Conservation (phyloP, 2,329 filamentous ascomycete species). For the Penicillium decumbens region DNA sequence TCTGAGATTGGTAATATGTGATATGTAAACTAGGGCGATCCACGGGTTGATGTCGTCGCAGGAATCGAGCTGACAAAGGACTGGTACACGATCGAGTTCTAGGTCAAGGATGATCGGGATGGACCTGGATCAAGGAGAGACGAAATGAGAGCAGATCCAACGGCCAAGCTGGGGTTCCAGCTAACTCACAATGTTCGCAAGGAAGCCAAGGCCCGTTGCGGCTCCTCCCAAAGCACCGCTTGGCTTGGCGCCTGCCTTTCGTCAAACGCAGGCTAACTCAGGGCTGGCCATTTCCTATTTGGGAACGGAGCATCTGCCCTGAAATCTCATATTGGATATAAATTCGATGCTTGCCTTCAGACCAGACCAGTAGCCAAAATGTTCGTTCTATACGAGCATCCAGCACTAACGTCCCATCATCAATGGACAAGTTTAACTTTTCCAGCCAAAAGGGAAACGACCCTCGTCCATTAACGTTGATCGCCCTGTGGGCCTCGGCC, state of each 20-base stretch:
- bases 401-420: not conserved
- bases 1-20: not conserved
- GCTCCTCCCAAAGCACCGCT: not conserved
- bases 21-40: not conserved
- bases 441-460: not conserved
- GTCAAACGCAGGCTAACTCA: not conserved
- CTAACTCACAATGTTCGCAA: conserved; percentile 1
- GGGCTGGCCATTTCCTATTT: not conserved
- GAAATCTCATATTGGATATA: not conserved
- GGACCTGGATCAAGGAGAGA: not conserved
- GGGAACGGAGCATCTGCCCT: conserved; percentile 1
- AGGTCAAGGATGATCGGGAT: not conserved
- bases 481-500: conserved; percentile 9
- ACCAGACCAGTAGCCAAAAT: not conserved
- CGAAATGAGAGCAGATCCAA: not conserved
- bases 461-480: conserved; percentile 1
- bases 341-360: not conserved
- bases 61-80: not conserved
- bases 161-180: conserved; percentile 3
- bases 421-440: not conserved
- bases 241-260: not conserved
- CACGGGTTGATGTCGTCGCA: not conserved
- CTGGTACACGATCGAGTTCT: not conserved
- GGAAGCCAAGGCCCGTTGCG: not conserved
- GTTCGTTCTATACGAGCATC: not conserved